Evolutionary conservation across 305 asterid genomes (phyloP).

Genomic region (Ilex paraguariensis): DNA sequence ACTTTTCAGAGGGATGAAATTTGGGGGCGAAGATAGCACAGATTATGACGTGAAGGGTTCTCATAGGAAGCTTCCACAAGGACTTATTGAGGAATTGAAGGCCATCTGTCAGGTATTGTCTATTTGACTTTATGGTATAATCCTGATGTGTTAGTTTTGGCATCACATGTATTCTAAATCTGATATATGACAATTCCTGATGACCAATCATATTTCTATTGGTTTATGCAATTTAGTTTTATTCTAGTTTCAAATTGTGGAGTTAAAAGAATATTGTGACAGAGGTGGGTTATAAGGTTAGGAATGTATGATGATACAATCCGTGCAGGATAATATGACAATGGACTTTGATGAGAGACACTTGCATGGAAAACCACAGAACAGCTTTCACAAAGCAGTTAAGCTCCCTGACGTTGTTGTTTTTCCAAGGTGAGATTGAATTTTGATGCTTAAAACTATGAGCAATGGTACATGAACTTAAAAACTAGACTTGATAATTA

Average conservation of each 20-base stretch:
- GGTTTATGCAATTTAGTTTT: background rate
- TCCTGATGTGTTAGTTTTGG: background rate
- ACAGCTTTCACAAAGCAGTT: constrained; percentile 91
- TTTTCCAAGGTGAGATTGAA: constrained; percentile 60
- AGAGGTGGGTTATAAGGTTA: background rate
- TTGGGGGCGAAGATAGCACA: constrained; percentile 65
- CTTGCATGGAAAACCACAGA: constrained; percentile 90
- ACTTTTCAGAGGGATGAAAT: constrained; percentile 33
- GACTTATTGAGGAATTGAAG: constrained; percentile 63
- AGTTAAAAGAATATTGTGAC: background rate
- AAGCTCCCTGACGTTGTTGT: constrained; percentile 86
- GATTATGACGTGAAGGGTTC: constrained; percentile 72
- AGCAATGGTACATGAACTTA: too few species aligned
- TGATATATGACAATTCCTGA: background rate
- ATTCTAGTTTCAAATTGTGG: background rate
- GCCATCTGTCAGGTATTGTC: constrained; percentile 62
- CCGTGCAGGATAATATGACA: constrained; percentile 60
- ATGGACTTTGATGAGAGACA: constrained; percentile 83
- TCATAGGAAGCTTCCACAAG: constrained; percentile 41
- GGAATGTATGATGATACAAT: background rate
- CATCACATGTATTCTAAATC: background rate
- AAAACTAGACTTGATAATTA: too few species aligned
- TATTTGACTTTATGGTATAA: background rate
- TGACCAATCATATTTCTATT: background rate
- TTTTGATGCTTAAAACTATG: constrained; percentile 7